Conservation (phyloP, 331 rosid genomes). For the Pyrus hybrid region DNA sequence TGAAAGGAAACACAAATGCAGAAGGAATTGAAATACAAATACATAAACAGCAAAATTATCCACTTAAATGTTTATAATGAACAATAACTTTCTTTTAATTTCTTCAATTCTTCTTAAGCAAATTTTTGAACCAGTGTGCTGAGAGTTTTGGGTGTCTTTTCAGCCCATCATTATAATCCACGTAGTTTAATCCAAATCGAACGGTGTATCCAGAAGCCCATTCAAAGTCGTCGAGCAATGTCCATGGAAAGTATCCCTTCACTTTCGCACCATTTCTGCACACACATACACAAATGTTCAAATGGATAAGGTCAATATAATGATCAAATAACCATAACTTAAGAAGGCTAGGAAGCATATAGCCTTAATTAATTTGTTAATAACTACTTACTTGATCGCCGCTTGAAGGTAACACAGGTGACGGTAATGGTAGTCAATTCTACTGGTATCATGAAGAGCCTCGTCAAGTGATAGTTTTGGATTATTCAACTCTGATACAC, state of each 20-base stretch:
- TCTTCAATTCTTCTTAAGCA: too few relatives aligned
- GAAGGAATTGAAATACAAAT: too few relatives aligned
- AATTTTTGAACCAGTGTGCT: slow-evolving; percentile 2
- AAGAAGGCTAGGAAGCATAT: too few relatives aligned
- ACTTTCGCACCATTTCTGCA: neutral
- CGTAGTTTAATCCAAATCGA: slow-evolving; percentile 15
- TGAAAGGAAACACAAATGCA: too few relatives aligned
- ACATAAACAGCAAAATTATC: too few relatives aligned
- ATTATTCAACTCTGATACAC: slow-evolving; percentile 34
- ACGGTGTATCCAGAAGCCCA: slow-evolving; percentile 14
- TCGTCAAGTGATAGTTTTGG: slow-evolving; percentile 18
- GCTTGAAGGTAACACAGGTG: slow-evolving; percentile 14
- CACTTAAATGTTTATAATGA: too few relatives aligned
- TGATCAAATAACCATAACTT: neutral
- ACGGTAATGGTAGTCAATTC: slow-evolving; percentile 25
- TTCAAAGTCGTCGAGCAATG: slow-evolving; percentile 23
- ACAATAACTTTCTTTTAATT: too few relatives aligned
- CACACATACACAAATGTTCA: neutral
- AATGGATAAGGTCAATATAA: neutral
- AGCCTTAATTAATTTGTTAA: neutral
- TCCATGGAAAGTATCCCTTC: slow-evolving; percentile 30
- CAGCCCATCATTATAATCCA: slow-evolving; percentile 10
- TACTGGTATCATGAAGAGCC: slow-evolving; percentile 17
- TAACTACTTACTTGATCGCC: slow-evolving; percentile 27
- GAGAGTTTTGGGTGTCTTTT: slow-evolving; percentile 16